These are phyloP conservation scores for Phytophthora brassicae DNA, from an alignment of 352 stramenopile genomes.

Conservation along the genomic window DNA sequence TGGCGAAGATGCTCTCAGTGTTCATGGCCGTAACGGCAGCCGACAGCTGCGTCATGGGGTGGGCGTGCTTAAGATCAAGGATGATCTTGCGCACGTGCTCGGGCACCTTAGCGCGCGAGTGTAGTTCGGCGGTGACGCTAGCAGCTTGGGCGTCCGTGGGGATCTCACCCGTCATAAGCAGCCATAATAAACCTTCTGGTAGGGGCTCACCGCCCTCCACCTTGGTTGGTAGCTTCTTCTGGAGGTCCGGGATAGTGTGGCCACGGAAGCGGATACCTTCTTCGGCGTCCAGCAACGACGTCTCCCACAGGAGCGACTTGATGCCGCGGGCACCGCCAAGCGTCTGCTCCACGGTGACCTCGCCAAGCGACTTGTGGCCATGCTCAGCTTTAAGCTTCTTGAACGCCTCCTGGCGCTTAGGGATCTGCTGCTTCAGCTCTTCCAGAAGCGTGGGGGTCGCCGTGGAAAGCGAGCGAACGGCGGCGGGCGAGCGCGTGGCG, in stretches of 20 bases:
- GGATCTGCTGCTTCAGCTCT: constrained; percentile 89
- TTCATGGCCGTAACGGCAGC: constrained; percentile 94
- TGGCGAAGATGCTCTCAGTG: constrained; percentile 96
- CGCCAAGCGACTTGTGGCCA: constrained; percentile 90
- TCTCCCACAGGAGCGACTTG: constrained; percentile 99
- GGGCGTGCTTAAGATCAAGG: constrained; percentile 95
- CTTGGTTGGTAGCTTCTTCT: constrained; percentile 93
- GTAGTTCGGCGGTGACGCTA: constrained; percentile 95
- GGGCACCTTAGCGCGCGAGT: constrained; percentile 93
- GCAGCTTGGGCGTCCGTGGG: constrained; percentile 96
- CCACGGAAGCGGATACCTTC: constrained; percentile 99
- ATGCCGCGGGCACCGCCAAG: constrained; percentile 96
- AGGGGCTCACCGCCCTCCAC: constrained; percentile 94
- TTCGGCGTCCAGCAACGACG: constrained; percentile 92
- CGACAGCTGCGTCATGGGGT: constrained; percentile 99
- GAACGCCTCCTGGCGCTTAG: constrained; percentile 90
- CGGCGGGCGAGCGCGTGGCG: constrained; percentile 40
- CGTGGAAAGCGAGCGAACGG: constrained; percentile 69
- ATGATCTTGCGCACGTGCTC: constrained; percentile 96
- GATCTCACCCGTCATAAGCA: constrained; percentile 97
- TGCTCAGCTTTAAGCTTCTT: constrained; percentile 95
- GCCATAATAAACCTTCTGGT: constrained; percentile 97
- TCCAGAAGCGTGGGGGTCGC: constrained; percentile 71
- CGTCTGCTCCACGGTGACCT: constrained; percentile 97
- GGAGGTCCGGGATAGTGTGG: constrained; percentile 98